Evolutionary conservation across 148 eudicot species (phyloP).

Genomic region (Mesembryanthemum crystallinum): DNA sequence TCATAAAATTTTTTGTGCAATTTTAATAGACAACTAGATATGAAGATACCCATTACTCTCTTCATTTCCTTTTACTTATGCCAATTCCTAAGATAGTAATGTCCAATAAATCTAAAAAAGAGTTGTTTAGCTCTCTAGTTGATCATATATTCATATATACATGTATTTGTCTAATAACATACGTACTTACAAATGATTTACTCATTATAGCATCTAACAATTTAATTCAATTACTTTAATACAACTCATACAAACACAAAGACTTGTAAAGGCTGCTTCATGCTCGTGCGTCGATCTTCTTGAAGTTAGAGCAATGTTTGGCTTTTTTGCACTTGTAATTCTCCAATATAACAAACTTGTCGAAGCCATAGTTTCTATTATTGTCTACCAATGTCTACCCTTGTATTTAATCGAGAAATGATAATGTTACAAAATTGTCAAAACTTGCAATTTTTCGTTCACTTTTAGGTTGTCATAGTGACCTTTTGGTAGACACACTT

Average conservation of each 20-base stretch:
- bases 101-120: no score
- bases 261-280: neutral
- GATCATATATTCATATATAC: no score
- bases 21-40: no score
- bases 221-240: neutral
- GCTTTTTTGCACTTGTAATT: neutral
- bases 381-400: neutral
- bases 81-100: no score
- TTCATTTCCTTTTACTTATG: no score
- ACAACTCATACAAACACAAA: neutral
- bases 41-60: no score
- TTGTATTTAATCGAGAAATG: neutral
- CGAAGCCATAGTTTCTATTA: slow-evolving; percentile 10
- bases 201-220: neutral
- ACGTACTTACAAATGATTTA: no score
- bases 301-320: slow-evolving; percentile 9
- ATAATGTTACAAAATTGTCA: neutral
- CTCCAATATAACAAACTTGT: slow-evolving; percentile 11
- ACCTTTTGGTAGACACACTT: slow-evolving; percentile 5
- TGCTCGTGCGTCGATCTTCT: slow-evolving; percentile 12
- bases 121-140: no score
- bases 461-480: slow-evolving; percentile 15
- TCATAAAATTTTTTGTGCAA: no score
- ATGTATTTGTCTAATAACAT: no score
- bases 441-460: neutral